These are phyloP conservation scores for Neoboletus subvelutipes DNA, from an alignment of 768 basidiomycete species.

Conservation along the genomic window DNA sequence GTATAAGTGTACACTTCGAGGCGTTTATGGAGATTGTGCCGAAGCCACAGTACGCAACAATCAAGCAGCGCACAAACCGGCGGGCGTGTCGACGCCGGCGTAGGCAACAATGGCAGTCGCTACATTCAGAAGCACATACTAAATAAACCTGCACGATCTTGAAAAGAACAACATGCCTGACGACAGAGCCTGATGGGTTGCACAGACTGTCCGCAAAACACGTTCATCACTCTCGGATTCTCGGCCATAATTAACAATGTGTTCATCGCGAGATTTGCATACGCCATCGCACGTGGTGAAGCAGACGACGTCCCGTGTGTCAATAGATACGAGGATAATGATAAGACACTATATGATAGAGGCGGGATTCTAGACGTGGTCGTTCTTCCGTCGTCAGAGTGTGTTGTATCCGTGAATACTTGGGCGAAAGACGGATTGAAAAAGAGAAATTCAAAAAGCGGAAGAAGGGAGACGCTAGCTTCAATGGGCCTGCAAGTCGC, in stretches of 20 bases:
- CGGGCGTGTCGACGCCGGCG: constrained; percentile 38
- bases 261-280: constrained; percentile 58
- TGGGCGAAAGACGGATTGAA: constrained; percentile 49
- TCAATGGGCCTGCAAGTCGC: constrained; percentile 55
- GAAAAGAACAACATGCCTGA: constrained; percentile 43
- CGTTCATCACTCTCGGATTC: constrained; percentile 45
- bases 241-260: constrained; percentile 52
- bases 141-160: neutral
- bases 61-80: constrained; percentile 62
- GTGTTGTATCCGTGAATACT: constrained; percentile 43
- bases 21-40: constrained; percentile 66
- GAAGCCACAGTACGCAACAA: constrained; percentile 66
- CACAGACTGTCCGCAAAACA: constrained; percentile 43
- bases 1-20: constrained; percentile 57
- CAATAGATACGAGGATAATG: constrained; percentile 63
- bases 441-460: constrained; percentile 60
- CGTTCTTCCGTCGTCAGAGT: constrained; percentile 28
- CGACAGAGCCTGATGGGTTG: constrained; percentile 56
- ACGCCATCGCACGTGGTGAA: constrained; percentile 57
- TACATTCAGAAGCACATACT: constrained; percentile 20
- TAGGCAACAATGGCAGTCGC: constrained; percentile 54
- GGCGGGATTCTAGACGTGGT: constrained; percentile 30
- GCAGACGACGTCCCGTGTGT: constrained; percentile 64
- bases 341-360: constrained; percentile 48
- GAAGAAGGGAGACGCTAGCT: constrained; percentile 55